These are phyloP conservation scores for Austroboletus novae-zelandiae DNA, from an alignment of 1,284 basidiomycete species.

Conservation along the genomic window DNA sequence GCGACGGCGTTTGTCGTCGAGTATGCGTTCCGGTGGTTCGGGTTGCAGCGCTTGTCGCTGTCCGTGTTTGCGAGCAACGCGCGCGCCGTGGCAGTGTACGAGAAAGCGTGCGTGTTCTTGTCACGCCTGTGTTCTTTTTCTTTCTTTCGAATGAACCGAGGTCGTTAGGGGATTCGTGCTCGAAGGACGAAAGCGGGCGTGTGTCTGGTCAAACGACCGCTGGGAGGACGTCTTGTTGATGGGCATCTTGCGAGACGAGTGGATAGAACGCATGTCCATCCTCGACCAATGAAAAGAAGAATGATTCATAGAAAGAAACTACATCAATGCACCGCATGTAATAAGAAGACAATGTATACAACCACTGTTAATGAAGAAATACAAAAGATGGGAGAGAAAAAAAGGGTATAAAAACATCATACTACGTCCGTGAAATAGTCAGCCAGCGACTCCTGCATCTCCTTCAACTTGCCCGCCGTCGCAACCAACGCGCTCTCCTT, in stretches of 20 bases:
- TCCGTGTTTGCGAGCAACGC: conserved; percentile 30
- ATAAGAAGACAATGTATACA: conserved; percentile 10
- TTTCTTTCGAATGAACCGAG: too few species aligned
- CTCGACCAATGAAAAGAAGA: conserved; percentile 17
- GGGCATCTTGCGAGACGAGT: conserved; percentile 33
- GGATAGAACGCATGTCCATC: conserved; percentile 25
- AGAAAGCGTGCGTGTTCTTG: conserved; percentile 30
- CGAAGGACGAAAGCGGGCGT: conserved; percentile 31
- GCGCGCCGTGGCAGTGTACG: conserved; percentile 33
- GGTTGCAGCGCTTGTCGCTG: conserved; percentile 35
- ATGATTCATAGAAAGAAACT: too few species aligned
- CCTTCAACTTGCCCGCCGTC: conserved; percentile 35
- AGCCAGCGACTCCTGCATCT: conserved; percentile 38
- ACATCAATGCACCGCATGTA: not conserved
- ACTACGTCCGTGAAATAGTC: conserved; percentile 37
- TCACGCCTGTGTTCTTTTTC: too few species aligned
- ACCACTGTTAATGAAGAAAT: not conserved
- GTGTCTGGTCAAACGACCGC: conserved; percentile 25
- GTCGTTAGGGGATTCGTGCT: conserved; percentile 27
- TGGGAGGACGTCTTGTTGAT: conserved; percentile 32
- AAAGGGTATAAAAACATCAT: conserved; percentile 7
- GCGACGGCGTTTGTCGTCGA: conserved; percentile 32
- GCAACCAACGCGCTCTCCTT: conserved; percentile 34
- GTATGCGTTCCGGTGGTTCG: conserved; percentile 33
- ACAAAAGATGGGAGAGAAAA: not conserved